Conservation (phyloP, 768 basidiomycete species). For the Rhodotorula babjevae region DNA sequence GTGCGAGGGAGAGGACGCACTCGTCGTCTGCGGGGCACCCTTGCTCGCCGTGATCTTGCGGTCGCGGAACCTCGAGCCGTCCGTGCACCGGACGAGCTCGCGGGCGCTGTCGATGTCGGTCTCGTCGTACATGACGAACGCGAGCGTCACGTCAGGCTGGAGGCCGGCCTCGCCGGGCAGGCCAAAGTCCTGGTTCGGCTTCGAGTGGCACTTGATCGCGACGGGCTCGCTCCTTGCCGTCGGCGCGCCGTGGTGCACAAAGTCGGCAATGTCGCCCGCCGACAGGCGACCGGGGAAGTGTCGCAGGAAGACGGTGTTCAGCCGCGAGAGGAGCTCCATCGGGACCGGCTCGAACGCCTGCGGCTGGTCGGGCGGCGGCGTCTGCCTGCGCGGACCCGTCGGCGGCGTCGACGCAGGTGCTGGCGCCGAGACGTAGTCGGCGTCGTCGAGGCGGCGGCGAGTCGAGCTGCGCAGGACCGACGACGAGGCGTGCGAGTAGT, state of each 20-base stretch:
- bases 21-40: too few relatives aligned
- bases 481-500: background rate
- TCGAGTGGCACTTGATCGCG: conserved; percentile 13
- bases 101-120: background rate
- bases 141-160: background rate
- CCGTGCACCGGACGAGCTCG: background rate
- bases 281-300: background rate
- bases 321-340: background rate
- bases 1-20: background rate
- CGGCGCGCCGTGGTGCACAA: background rate
- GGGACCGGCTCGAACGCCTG: background rate
- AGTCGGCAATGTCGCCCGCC: background rate
- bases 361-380: background rate
- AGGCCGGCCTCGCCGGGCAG: background rate
- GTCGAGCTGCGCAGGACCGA: conserved; percentile 5
- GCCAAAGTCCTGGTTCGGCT: background rate
- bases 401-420: background rate
- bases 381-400: background rate
- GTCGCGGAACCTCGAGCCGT: background rate
- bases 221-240: background rate
- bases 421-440: too few relatives aligned
- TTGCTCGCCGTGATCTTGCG: background rate
- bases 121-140: background rate
- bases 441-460: background rate
- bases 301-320: background rate